Base-by-base conservation (phyloP, 768 basidiomycete species). In the Rhizopogon sp. region DNA sequence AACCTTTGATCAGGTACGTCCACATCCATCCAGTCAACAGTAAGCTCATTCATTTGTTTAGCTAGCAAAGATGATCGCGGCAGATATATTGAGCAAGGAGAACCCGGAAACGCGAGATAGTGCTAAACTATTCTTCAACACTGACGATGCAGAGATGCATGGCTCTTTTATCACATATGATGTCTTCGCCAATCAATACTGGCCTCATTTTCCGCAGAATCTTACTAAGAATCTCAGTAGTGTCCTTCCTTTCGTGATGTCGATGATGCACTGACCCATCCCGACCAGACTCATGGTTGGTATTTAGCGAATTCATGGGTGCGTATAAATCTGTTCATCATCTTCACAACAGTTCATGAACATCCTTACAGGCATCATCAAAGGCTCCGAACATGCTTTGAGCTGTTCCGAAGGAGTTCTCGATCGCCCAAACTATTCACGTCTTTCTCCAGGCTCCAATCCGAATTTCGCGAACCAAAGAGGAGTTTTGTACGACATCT, bases 291-390 rank as follows among this genome's bases (percentile, higher is more conserved):
- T 76, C 85, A 2, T 72, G 79, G 11, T 68, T 84, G 3, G 83
- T 86, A 0, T 89, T 79, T 61, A 80, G 78, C 39, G 85, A 89
- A 61, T 67, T 89, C 25, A 75, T 88, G 55, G 87, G 86, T 81
- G 52, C n/a, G 71, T 61, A 37, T 35, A 35, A 16, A 16, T 28
- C n/a, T 16, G 8, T 14, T 29, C 20, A 17, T 7, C 50, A 16
- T 28, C 22, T 9, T 5, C 7, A 53, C 6, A 8, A 6, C n/a
- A n/a, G n/a, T n/a, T 11, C 41, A 28, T 42, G 7, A 45, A 45
- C 35, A 41, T 13, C 25, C 31, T 39, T 20, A 25, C 17, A 64
- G 86, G 86, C 33, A 79, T 85, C 6, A 83, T 90, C 58, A 78
- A 81, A 61, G 87, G 88, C n/a, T 86, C 87, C 0, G 85, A 88